These are phyloP conservation scores for Epicoccum sorghinum DNA, from an alignment of 2,329 filamentous ascomycete species.

Conservation along the genomic window DNA sequence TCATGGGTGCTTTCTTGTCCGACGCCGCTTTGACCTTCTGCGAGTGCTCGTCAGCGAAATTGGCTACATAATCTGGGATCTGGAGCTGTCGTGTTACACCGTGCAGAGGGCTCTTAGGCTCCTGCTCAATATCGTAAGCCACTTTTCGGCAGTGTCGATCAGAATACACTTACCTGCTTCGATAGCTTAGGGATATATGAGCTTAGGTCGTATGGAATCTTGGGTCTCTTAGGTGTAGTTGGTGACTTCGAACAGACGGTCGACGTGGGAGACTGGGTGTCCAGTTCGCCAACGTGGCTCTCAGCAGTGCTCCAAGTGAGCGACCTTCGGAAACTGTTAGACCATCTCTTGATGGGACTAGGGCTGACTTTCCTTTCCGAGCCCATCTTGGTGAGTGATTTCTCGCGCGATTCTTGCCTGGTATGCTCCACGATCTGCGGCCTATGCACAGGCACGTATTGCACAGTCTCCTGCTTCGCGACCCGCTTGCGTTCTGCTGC, in stretches of 20 bases:
- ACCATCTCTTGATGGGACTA: conserved; percentile 30
- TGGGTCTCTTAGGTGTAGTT: not conserved
- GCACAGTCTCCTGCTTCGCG: conserved; percentile 12
- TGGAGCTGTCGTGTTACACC: conserved; percentile 28
- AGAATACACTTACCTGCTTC: conserved; percentile 3
- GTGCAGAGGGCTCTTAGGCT: conserved; percentile 29
- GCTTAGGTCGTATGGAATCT: conserved; percentile 2
- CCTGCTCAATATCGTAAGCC: not conserved
- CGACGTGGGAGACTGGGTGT: not conserved
- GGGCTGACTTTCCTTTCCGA: not conserved
- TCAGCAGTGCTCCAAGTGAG: conserved; percentile 19
- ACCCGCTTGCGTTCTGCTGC: conserved; percentile 23
- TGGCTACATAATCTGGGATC: conserved; percentile 7
- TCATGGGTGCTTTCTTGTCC: not conserved
- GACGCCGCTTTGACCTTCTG: not conserved
- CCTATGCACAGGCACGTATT: conserved; percentile 10
- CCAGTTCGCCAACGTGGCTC: not conserved
- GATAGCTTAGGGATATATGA: conserved; percentile 5
- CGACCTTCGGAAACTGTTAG: conserved; percentile 24
- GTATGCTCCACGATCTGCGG: conserved; percentile 10
- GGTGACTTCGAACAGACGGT: not conserved
- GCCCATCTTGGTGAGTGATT: not conserved
- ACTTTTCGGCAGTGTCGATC: not conserved
- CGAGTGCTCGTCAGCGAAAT: not conserved
- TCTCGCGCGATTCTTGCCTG: not conserved